Evolutionary conservation across 805 yeast species (phyloP).

Genomic region (Kuraishia ogatae): DNA sequence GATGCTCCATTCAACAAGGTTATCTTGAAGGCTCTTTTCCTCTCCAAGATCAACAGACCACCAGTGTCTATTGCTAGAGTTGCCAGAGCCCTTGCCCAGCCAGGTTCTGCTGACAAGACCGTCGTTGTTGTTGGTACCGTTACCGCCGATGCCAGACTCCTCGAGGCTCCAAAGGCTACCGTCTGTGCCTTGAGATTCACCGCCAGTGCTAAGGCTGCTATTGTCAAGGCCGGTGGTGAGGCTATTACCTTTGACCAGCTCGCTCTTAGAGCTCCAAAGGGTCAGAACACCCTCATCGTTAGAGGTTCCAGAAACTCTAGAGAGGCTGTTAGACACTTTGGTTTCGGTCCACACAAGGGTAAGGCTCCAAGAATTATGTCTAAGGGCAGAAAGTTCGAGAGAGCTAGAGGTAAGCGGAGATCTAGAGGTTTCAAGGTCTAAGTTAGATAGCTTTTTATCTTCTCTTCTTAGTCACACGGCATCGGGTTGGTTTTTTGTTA

Average conservation of each 20-base stretch:
- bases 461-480: neutral
- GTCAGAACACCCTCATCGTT: slow-evolving; percentile 94
- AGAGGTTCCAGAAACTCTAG: slow-evolving; percentile 99
- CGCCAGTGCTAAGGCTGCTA: slow-evolving; percentile 97
- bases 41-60: slow-evolving; percentile 99
- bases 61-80: slow-evolving; percentile 96
- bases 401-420: slow-evolving; percentile 99
- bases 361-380: slow-evolving; percentile 98
- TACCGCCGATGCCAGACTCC: slow-evolving; percentile 94
- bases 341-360: slow-evolving; percentile 99
- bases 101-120: slow-evolving; percentile 83
- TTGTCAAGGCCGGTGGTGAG: slow-evolving; percentile 98
- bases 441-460: slow-evolving; percentile 16
- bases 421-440: slow-evolving; percentile 99
- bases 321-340: slow-evolving; percentile 99
- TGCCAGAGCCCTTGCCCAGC: slow-evolving; percentile 70
- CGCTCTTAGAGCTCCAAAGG: slow-evolving; percentile 98
- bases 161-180: slow-evolving; percentile 91
- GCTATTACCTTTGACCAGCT: slow-evolving; percentile 98
- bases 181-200: slow-evolving; percentile 99
- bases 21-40: slow-evolving; percentile 87
- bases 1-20: slow-evolving; percentile 99
- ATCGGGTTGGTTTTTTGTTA: neutral
- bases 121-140: slow-evolving; percentile 99
- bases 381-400: slow-evolving; percentile 99